These are phyloP conservation scores for Cladosporium sp. DNA, from an alignment of 2,329 filamentous ascomycete species.

Conservation along the genomic window DNA sequence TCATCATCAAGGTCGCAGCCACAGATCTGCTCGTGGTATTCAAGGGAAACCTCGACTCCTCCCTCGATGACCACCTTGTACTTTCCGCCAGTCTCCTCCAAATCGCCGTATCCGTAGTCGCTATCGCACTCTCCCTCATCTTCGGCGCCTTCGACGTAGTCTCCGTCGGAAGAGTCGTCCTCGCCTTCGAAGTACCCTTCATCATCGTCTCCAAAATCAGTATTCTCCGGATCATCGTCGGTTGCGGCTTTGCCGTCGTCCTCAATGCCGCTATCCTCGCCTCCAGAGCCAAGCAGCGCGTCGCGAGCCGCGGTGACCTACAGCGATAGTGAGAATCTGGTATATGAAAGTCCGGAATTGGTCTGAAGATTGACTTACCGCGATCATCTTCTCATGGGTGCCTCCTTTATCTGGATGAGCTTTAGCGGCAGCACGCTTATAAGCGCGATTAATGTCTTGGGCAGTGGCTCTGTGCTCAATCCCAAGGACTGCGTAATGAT, in stretches of 20 bases:
- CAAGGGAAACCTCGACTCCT: background rate
- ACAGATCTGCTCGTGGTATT: background rate
- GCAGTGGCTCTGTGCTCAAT: background rate
- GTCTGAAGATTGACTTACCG: no score
- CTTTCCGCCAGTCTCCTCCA: background rate
- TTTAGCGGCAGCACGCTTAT: background rate
- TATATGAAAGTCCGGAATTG: no score
- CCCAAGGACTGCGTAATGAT: background rate
- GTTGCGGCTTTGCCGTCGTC: background rate
- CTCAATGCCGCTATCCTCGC: background rate
- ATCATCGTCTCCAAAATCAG: background rate
- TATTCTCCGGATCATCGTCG: background rate
- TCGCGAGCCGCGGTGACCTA: background rate
- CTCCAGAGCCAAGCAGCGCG: background rate
- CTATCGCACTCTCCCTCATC: background rate
- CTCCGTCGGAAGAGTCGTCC: background rate
- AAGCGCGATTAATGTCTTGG: background rate
- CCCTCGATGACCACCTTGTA: background rate
- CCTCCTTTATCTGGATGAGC: background rate
- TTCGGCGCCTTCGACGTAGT: background rate
- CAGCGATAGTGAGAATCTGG: no score
- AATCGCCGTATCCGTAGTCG: background rate
- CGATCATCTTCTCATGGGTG: background rate
- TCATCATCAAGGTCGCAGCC: background rate
- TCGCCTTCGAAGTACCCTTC: background rate